These are phyloP conservation scores for Hysterium pulicare DNA, from an alignment of 2,329 filamentous ascomycete genomes.

Conservation along the genomic window DNA sequence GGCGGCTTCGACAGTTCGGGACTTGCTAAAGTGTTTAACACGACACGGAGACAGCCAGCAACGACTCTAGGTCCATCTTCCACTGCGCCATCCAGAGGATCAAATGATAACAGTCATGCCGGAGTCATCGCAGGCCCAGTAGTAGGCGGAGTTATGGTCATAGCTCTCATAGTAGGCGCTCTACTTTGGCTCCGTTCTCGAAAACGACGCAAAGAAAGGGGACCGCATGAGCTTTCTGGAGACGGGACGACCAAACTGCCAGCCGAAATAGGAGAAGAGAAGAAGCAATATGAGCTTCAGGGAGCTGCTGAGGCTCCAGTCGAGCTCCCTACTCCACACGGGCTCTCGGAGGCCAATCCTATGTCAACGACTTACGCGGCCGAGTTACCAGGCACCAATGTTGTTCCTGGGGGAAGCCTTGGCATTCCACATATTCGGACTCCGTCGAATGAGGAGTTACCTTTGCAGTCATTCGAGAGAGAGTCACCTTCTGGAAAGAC, in stretches of 20 bases:
- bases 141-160: constrained; percentile 12
- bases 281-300: constrained; percentile 15
- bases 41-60: background rate
- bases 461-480: no score
- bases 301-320: constrained; percentile 2
- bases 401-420: constrained; percentile 10
- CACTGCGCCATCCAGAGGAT: background rate
- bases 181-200: constrained; percentile 11
- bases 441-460: constrained; percentile 6
- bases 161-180: constrained; percentile 11
- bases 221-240: constrained; percentile 10
- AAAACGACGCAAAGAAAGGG: constrained; percentile 6
- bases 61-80: background rate
- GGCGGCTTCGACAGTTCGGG: constrained; percentile 13
- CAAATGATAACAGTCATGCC: constrained; percentile 6
- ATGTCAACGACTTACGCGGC: constrained; percentile 11
- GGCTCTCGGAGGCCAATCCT: constrained; percentile 16
- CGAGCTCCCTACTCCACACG: constrained; percentile 13
- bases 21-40: constrained; percentile 12
- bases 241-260: constrained; percentile 3
- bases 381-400: constrained; percentile 17
- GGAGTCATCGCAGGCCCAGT: constrained; percentile 18
- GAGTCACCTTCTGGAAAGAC: no score
- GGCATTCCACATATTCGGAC: constrained; percentile 19
- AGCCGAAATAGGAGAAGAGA: constrained; percentile 7